Evolutionary conservation across 768 basidiomycete species (phyloP), one percentile per base, ranked within the genome.

Genomic region (Kwoniella shandongensis): DNA sequence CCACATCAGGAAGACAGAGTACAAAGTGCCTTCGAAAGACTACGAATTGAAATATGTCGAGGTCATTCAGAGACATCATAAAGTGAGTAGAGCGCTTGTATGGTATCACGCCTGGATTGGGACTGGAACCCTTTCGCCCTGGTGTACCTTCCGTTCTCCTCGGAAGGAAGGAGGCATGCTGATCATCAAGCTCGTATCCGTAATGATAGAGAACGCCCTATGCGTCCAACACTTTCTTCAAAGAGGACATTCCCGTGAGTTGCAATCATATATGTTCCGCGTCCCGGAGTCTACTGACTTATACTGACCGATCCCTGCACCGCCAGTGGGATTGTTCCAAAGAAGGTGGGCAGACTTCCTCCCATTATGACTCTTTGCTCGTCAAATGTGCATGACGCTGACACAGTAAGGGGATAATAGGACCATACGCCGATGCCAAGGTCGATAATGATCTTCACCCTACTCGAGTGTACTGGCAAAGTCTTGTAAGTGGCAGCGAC

Each of bases 31-130:
- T 1, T 47, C 57, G 3, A 26, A 44, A 18, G 62, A 63, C 2
- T 67, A 67, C 27, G 30, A 58, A 26, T 54, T 70, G 5, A 32
- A 67, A 32, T 70, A 70, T 36, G 59, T 70, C 50, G 69, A 70
- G 51, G 59, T 70, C 17, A 65, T 70, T 26, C 66, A 70, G 32
- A 40, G 69, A 29, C 69, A 70, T 50, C 63, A 67, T 57, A 70
- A 70, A 58, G 56, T 62, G 12, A 44, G 51, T 57, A 38, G 41
- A 7, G 18, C 29, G 29, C 12, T 13, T 23, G 11, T 27, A 38
- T 51, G n/a, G n/a, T n/a, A n/a, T n/a, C n/a, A n/a, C n/a, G n/a
- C n/a, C n/a, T n/a, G n/a, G n/a, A n/a, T n/a, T n/a, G n/a, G n/a
- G n/a, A n/a, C n/a, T n/a, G n/a, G n/a, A n/a, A n/a, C n/a, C n/a